Percentiles rank a stretch among this genome's conserved stretches.
phyloP scores from a whole-genome alignment of 371 early-diverging fungal genomes.

The Haplosporangium sp. region DNA sequence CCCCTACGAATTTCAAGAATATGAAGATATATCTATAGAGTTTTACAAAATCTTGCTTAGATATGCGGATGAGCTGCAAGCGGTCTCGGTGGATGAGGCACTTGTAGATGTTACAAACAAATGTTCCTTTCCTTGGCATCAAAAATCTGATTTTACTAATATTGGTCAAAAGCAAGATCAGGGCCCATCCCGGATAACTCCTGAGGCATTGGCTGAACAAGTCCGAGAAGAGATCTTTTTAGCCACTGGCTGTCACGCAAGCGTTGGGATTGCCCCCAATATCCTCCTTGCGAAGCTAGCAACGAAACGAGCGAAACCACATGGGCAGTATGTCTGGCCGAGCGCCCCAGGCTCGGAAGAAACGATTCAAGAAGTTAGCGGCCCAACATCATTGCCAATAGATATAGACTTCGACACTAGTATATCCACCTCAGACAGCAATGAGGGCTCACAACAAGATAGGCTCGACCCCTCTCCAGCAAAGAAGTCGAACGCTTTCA shows the following conservation, averaged over 20 bases:
- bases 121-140: conserved; percentile 51
- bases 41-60: conserved; percentile 78
- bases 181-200: background rate
- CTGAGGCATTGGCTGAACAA: conserved; percentile 58
- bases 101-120: conserved; percentile 76
- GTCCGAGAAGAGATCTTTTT: conserved; percentile 65
- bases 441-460: conserved; percentile 3
- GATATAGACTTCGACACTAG: conserved; percentile 1
- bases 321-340: conserved; percentile 66
- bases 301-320: conserved; percentile 86
- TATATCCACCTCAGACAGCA: background rate
- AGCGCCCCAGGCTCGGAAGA: conserved; percentile 32
- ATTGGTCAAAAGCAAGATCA: background rate
- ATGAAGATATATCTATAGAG: conserved; percentile 71
- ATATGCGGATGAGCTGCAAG: conserved; percentile 79
- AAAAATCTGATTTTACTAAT: conserved; percentile 32
- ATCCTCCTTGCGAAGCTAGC: conserved; percentile 85
- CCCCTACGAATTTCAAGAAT: conserved; percentile 78
- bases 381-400: background rate
- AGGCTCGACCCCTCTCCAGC: background rate
- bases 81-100: conserved; percentile 86
- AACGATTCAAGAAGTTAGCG: conserved; percentile 25
- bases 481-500: background rate
- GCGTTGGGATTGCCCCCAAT: conserved; percentile 82
- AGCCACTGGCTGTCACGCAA: conserved; percentile 74